Evolutionary conservation across 1,139 yeast species (phyloP), one percentile per base, ranked within the genome.

Genomic region (Debaryomyces udenii): DNA sequence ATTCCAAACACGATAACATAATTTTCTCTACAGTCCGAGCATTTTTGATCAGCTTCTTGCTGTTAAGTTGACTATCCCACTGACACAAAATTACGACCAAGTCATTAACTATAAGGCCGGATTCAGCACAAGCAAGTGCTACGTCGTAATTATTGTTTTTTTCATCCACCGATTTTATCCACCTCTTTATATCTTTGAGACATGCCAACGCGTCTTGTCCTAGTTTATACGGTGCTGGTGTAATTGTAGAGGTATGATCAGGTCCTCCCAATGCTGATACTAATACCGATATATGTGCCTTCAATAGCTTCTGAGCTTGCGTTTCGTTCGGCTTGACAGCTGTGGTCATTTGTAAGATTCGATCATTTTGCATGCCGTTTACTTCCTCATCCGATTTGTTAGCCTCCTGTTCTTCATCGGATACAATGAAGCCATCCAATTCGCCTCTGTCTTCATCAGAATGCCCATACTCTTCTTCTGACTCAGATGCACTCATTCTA

Each of bases 161-260:
- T 45, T 88, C 95, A 59, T 93, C 99, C 38, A 88, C 93, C 1
- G 86, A 74, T 50, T 80, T 80, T 41, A 93, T 77, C 96, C 98
- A 91, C 51, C 86, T 74, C 58, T 88, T 89, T 46, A 93, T 64
- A 64, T 93, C 99, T 52, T 87, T 85, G 27, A 93, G 66, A 62
- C 98, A 89, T 1, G 91, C 91, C 45, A 87, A 65, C 1, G 97
- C 96, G 57, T 93, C 98, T 50, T 86, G 91, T 9, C 99, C 99
- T 2, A 91, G 72, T 48, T 79, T 80, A 56, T 93, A 93, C 0
- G 84, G 82, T 1, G 64, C 61, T 1, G 79, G 73, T 2, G 58
- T 48, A 3, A 57, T 52, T 0, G 72, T 56, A 3, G 71, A 57
- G 0, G 85, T 62, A 40, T 80, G 74, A 58, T 88, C 96, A 0